These are phyloP conservation scores for Entomortierella lignicola DNA, from an alignment of 192 early-diverging fungal species.

Conservation along the genomic window DNA sequence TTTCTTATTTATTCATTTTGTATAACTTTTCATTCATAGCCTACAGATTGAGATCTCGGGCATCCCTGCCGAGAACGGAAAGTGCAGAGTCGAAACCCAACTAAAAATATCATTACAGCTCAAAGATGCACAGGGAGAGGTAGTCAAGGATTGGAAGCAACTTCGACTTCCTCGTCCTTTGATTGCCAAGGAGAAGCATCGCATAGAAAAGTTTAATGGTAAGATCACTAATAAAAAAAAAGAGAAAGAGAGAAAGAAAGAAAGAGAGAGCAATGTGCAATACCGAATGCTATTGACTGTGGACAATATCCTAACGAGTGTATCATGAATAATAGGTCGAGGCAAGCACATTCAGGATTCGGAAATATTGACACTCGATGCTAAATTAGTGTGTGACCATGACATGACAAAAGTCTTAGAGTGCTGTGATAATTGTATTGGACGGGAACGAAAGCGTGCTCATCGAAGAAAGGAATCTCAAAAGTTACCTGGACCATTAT, in stretches of 20 bases:
- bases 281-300: neutral
- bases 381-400: constrained; percentile 46
- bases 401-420: constrained; percentile 48
- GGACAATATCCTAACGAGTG: neutral
- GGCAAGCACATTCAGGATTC: constrained; percentile 39
- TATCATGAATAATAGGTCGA: constrained; percentile 9
- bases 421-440: constrained; percentile 53
- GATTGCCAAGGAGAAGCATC: constrained; percentile 75
- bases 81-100: constrained; percentile 89
- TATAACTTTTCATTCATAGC: constrained; percentile 8
- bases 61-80: constrained; percentile 59
- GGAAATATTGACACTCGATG: constrained; percentile 41
- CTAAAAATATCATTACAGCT: constrained; percentile 82
- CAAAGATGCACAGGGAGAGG: constrained; percentile 64
- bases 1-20: neutral
- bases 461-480: constrained; percentile 49
- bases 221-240: no score
- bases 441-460: constrained; percentile 50
- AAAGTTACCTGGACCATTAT: constrained; percentile 29
- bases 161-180: constrained; percentile 77
- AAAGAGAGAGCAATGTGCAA: neutral
- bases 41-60: constrained; percentile 55
- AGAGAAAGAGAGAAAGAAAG: neutral
- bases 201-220: constrained; percentile 65
- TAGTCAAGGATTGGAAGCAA: constrained; percentile 76